Base-by-base conservation (phyloP, 2,329 filamentous ascomycete genomes). In the Fusarium phyllophilum region DNA sequence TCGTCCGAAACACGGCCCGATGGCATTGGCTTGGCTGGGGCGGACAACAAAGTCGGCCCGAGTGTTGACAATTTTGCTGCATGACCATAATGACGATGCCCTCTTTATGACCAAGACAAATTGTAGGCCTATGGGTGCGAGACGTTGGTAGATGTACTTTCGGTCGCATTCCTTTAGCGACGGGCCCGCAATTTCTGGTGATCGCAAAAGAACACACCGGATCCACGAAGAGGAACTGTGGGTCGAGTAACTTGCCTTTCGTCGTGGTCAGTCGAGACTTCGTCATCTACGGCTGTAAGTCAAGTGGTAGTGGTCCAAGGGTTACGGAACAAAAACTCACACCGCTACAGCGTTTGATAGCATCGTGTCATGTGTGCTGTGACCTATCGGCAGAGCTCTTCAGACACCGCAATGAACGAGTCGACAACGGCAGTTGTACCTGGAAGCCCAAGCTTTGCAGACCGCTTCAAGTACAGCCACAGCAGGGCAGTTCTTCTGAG, bases 1-100 rank as follows among this genome's bases (percentile, higher is more conserved):
- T 54, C 10, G n/a, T 24, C 31, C 34, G 34, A 54, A 54, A 13
- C 10, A 39, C 51, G 51, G 51, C 51, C 51, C 51, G 51, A 29
- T 54, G 13, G 15, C 20, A 15, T n/a, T 17, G 14, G 3, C 34
- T 13, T 22, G 18, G 12, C 18, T 15, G 8, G 51, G 33, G 18
- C 14, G 18, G 10, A 54, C 8, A n/a, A n/a, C 17, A 29, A 7
- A 22, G 10, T 54, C 51, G 51, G 51, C 14, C 51, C 34, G 51
- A 54, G 34, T 4, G 5, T 29, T 17, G 3, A n/a, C 24, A 9
- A 9, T 17, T 14, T 14, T 15, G 18, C 8, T 9, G 17, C 11
- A 9, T 15, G 4, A 8, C n/a, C 31, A 15, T 4, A 52, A 13
- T 3, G 17, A 20, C n/a, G n/a, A 34, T 24, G 3, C 12, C 48